Base-by-base conservation (phyloP, 805 yeast genomes). In the Wickerhamomyces sydowiorum region DNA sequence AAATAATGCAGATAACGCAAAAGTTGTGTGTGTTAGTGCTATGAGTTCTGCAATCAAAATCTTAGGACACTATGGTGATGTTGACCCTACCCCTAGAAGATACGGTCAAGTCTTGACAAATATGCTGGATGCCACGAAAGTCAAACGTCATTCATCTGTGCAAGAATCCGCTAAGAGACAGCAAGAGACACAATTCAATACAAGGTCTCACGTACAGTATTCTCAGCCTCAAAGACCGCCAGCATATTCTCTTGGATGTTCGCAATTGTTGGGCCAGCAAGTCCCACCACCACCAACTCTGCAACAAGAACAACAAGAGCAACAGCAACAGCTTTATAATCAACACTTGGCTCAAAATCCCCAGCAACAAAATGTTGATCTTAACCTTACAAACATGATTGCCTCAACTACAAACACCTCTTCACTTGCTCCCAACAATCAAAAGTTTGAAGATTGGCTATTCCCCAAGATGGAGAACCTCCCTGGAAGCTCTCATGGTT, bases 361-460 rank as follows among this genome's bases (percentile, higher is more conserved):
- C 13, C 28, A 25, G 28, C 28, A 25, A 25, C 30, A 28, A 14
- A 14, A 9, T 14, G 30, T n/a, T 28, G 18, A 28, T 4, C 4
- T 28, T n/a, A 14, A 28, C 15, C 4, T 28, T 14, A 4, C 18
- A 6, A 14, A 28, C 18, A 4, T 28, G 4, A 5, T 28, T 15
- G 30, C 5, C 4, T 12, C 30, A n/a, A 14, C 14, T n/a, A 23
- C 14, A 13, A 13, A 7, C 13, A 13, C 14, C 6, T 10, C 5
- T 5, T 30, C 15, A 6, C 9, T 4, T 10, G 9, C 21, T 9
- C 9, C 7, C 13, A 29, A 4, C 9, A 30, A 30, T 30, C 21
- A 33, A 18, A 39, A 21, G 23, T 53, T 50, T 38, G 56, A 53
- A 30, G 60, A 56, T 23, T 53, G 57, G 58, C 27, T 56, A 18